Base-by-base conservation (phyloP, 176 grass and related monocot species). In the Urochloa ruziziensis region DNA sequence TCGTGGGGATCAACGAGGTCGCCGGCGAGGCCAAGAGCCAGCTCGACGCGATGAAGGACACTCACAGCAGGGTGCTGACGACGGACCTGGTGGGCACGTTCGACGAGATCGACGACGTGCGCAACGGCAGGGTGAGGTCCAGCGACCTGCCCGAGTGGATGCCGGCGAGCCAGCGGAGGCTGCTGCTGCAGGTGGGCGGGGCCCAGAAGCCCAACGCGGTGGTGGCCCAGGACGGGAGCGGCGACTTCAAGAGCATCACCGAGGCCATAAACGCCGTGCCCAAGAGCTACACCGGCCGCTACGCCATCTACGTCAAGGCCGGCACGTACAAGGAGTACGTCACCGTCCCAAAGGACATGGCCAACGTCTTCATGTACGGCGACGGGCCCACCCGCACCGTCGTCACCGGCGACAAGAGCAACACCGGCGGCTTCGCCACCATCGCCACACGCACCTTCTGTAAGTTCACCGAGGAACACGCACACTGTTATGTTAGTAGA, bases 261-360 rank as follows among this genome's bases (percentile, higher is more conserved):
- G 91, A 86, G 43, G 93, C 96, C 75, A 15, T 99, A 32, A 69
- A 81, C 46, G 62, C 91, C 29, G 59, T 79, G 19, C 93, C 96
- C 30, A 90, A 89, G 83, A 34, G 27, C 2, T 65, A 52, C 33
- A 16, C 57, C 2, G 80, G 75, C 0, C 87, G 96, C 28, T 96
- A 87, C 78, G 89, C 90, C 75, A 98, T 98, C 87, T 94, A 94
- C 77, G 93, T 98, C 17, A 98, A 98, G 93, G 85, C 89, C 30
- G 96, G 96, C n/a, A 35, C 80, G 21, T 98, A 98, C 81, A 78
- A 96, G 17, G 96, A 98, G 87, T 86, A 88, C 63, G 89, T 96
- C 18, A 64, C 90, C 33, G 42, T 99, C 33, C 33, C 39, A 36
- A 94, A 90, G 80, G 29, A 83, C 6, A 60, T 65, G 77, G 24